Conservation (phyloP, 352 stramenopile species). For the Phytophthora crassamura region DNA sequence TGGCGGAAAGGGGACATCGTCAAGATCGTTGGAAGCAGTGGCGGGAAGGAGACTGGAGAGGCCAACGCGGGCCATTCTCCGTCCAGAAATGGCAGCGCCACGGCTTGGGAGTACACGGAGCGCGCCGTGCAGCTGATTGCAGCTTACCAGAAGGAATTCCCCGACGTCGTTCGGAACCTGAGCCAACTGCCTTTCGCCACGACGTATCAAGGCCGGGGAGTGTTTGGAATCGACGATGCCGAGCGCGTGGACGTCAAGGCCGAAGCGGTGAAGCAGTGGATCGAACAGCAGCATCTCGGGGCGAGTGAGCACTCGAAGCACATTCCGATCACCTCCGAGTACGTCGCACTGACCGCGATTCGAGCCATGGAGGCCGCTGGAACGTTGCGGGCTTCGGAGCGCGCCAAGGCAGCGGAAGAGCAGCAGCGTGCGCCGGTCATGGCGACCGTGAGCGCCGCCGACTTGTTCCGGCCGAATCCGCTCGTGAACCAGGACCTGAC, state of each 20-base stretch:
- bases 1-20: slow-evolving; percentile 94
- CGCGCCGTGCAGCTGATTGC: slow-evolving; percentile 94
- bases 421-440: slow-evolving; percentile 49
- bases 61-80: slow-evolving; percentile 5
- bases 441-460: slow-evolving; percentile 46
- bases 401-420: slow-evolving; percentile 50
- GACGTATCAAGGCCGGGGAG: slow-evolving; percentile 88
- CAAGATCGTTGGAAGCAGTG: slow-evolving; percentile 91
- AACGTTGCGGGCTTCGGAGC: slow-evolving; percentile 69
- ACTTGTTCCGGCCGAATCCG: slow-evolving; percentile 79
- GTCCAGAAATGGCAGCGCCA: slow-evolving; percentile 33
- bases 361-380: slow-evolving; percentile 92
- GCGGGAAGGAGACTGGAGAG: slow-evolving; percentile 21
- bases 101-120: slow-evolving; percentile 97
- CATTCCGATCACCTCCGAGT: slow-evolving; percentile 92
- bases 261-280: slow-evolving; percentile 92
- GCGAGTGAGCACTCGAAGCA: slow-evolving; percentile 88
- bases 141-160: slow-evolving; percentile 94
- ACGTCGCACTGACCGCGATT: slow-evolving; percentile 93
- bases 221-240: slow-evolving; percentile 84
- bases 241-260: slow-evolving; percentile 71
- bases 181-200: slow-evolving; percentile 87
- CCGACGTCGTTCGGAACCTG: slow-evolving; percentile 91
- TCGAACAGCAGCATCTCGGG: slow-evolving; percentile 92
- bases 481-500: slow-evolving; percentile 86